Base-by-base conservation (phyloP, 2,329 filamentous ascomycete species). In the Coniochaeta hoffmannii region DNA sequence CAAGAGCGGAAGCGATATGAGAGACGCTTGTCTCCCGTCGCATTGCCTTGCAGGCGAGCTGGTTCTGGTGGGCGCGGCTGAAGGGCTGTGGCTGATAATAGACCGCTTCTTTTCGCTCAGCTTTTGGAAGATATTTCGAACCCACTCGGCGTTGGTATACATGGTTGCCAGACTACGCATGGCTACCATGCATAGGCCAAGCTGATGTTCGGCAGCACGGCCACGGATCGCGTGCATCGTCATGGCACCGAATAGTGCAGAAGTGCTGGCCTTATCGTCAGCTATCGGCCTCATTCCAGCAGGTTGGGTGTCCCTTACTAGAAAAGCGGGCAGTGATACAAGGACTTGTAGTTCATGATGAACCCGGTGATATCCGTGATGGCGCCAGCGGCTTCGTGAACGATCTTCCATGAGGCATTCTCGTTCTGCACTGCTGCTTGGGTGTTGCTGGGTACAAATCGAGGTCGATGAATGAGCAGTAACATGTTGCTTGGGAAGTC, bases 331-430 rank as follows among this genome's bases (percentile, higher is more conserved):
- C 53, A 54, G 19, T 54, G 53, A 22, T 54, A 44, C 10, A 54
- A n/a, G 34, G 53, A 54, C 34, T 44, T 41, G 30, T 46, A 54
- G 38, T 54, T 54, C 53, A 54, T 54, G 34, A 54, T 54, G 26
- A 15, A 26, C 38, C 36, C 53, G 10, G 53, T 54, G 22, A 54
- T 46, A 11, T 28, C 31, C 7, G 53, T 54, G 22, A 54, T 54
- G 26, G n/a, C 34, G 7, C 53, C n/a, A 12, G 53, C 53, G 26
- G 35, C 53, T 14, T 28, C 36, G 35, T 24, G 26, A 49, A 36
- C 34, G 15, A 54, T 54, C 35, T 46, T 54, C 53, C 53, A 54
- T 5, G 35, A 46, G 11, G 4, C 22, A 17, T 41, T 17, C 24
- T 41, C 35, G 24, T 44, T 49, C 14, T 54, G 35, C 15, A 26